A percentile compares a stretch with the other conserved stretches of the same genome.
Evolutionary conservation across 2,329 filamentous ascomycete species (phyloP).

Genomic region (Samsoniella hepiali): DNA sequence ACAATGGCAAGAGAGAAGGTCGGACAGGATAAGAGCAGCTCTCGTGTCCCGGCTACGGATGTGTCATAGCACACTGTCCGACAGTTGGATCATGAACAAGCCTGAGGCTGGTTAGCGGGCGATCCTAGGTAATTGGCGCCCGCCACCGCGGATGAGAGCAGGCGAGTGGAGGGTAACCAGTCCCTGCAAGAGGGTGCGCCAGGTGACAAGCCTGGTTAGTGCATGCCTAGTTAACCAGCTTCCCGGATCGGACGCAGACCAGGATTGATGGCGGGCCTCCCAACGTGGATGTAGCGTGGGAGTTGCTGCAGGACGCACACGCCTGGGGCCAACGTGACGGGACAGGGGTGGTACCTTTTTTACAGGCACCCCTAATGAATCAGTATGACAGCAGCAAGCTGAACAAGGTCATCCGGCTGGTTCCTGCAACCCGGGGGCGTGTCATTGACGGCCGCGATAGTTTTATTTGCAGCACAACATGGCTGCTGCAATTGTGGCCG

Average conservation of each 20-base stretch:
- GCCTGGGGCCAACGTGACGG: background rate
- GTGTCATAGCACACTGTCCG: too few relatives aligned
- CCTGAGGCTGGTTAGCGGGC: too few relatives aligned
- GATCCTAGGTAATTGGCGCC: too few relatives aligned
- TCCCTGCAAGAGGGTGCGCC: background rate
- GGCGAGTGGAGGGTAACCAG: background rate
- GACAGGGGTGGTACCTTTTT: constrained; percentile 6
- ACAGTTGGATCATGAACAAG: too few relatives aligned
- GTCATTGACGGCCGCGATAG: background rate
- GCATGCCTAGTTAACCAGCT: background rate
- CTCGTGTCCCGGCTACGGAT: too few relatives aligned
- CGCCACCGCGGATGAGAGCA: constrained; percentile 1
- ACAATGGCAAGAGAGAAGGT: background rate
- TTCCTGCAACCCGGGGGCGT: background rate
- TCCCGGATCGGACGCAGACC: constrained; percentile 16
- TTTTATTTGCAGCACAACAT: background rate
- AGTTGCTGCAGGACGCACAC: constrained; percentile 3
- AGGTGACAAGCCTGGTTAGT: background rate
- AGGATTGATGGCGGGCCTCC: constrained; percentile 8
- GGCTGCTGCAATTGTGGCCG: background rate
- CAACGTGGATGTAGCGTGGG: constrained; percentile 12
- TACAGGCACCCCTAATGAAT: background rate
- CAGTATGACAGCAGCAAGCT: background rate
- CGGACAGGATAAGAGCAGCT: too few relatives aligned
- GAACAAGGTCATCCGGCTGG: background rate